These are phyloP conservation scores for Viridothelium virens DNA, from an alignment of 495 filamentous ascomycete genomes.

Conservation along the genomic window DNA sequence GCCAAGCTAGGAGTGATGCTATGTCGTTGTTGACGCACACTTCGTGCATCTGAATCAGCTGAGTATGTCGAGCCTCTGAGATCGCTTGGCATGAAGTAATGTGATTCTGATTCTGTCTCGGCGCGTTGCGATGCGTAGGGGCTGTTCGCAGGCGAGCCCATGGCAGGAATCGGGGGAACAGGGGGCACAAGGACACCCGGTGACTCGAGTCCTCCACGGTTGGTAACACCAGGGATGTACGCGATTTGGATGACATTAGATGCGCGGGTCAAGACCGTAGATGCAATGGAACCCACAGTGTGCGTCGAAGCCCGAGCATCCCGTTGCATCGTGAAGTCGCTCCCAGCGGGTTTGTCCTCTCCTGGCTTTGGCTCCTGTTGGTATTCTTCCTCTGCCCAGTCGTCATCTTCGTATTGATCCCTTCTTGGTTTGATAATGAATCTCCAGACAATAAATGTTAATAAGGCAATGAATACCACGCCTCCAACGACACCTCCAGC, in stretches of 20 bases:
- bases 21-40: constrained; percentile 53
- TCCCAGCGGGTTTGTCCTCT: constrained; percentile 41
- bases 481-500: constrained; percentile 79
- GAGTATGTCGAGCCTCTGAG: constrained; percentile 82
- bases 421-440: constrained; percentile 77
- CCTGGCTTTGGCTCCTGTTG: constrained; percentile 29
- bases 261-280: constrained; percentile 87
- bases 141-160: constrained; percentile 42
- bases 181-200: constrained; percentile 81
- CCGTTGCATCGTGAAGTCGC: constrained; percentile 51
- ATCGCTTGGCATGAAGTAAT: constrained; percentile 90
- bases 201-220: constrained; percentile 73
- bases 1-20: constrained; percentile 54
- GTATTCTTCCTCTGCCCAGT: constrained; percentile 45
- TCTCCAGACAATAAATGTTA: constrained; percentile 76
- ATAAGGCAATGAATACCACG: constrained; percentile 55
- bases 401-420: constrained; percentile 49
- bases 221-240: constrained; percentile 96
- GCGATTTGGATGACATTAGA: constrained; percentile 99
- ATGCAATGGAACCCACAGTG: constrained; percentile 84
- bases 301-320: constrained; percentile 72
- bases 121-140: constrained; percentile 41
- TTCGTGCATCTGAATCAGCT: constrained; percentile 55
- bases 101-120: constrained; percentile 50
- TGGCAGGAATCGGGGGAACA: constrained; percentile 78